phyloP scores from a whole-genome alignment of 768 basidiomycete genomes.

The Lentinula guzmanii region DNA sequence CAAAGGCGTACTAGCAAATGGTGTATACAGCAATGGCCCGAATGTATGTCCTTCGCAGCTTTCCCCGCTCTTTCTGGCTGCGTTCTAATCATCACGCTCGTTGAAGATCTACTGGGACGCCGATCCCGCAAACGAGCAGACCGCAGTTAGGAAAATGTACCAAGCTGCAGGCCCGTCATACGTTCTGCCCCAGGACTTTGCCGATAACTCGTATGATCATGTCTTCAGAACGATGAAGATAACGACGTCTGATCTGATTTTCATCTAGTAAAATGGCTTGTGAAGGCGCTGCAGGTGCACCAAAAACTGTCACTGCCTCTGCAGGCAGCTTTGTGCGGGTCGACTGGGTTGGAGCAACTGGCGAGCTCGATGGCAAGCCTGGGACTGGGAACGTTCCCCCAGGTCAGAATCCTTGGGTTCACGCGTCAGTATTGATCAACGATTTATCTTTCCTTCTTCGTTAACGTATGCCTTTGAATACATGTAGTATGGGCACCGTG shows the following conservation, averaged over 20 bases:
- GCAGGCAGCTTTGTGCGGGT: conserved; percentile 2
- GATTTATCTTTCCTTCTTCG: background rate
- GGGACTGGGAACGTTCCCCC: conserved; percentile 3
- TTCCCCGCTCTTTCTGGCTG: background rate
- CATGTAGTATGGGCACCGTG: conserved; percentile 8
- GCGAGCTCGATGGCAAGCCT: conserved; percentile 8
- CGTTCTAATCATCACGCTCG: background rate
- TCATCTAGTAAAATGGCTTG: conserved; percentile 9
- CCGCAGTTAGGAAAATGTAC: conserved; percentile 8
- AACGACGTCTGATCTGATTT: background rate
- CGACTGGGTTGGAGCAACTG: conserved; percentile 8
- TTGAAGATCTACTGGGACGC: conserved; percentile 8
- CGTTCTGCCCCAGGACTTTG: background rate
- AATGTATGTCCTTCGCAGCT: background rate
- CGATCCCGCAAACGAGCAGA: conserved; percentile 5
- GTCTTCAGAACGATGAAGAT: background rate
- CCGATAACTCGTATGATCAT: conserved; percentile 2
- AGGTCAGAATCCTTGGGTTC: conserved; percentile 9
- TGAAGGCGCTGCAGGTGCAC: conserved; percentile 6
- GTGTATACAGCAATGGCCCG: background rate
- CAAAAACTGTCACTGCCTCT: background rate
- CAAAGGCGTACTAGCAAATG: conserved; percentile 1
- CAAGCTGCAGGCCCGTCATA: conserved; percentile 7
- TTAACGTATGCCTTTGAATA: background rate
- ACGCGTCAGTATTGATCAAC: conserved; percentile 5